These are phyloP conservation scores for Moesziomyces sp. DNA, from an alignment of 1,284 basidiomycete species.

Conservation along the genomic window DNA sequence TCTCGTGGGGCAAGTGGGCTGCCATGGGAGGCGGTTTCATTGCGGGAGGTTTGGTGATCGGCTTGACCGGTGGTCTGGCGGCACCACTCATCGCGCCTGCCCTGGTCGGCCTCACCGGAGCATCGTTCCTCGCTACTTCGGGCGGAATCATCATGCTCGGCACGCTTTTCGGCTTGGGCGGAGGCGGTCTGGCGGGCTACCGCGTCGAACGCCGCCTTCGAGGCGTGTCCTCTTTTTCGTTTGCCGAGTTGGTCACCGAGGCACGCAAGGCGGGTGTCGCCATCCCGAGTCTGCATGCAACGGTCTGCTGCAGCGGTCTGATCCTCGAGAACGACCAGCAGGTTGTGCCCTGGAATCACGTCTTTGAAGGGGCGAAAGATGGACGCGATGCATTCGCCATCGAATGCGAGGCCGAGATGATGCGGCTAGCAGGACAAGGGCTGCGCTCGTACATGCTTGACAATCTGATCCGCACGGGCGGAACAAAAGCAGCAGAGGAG, in stretches of 20 bases:
- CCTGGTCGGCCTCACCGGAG: slow-evolving; percentile 57
- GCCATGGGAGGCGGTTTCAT: slow-evolving; percentile 58
- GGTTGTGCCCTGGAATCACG: slow-evolving; percentile 38
- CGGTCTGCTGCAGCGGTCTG: slow-evolving; percentile 58
- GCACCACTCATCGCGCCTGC: slow-evolving; percentile 60
- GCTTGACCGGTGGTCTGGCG: slow-evolving; percentile 59
- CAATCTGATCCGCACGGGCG: slow-evolving; percentile 47
- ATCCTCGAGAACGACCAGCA: slow-evolving; percentile 52
- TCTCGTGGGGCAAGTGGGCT: slow-evolving; percentile 56
- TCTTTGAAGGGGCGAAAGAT: slow-evolving; percentile 42
- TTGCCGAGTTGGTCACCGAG: slow-evolving; percentile 46
- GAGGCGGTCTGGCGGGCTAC: slow-evolving; percentile 62
- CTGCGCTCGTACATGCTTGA: slow-evolving; percentile 54
- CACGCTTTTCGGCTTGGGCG: slow-evolving; percentile 59
- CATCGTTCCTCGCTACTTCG: slow-evolving; percentile 55
- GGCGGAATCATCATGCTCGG: slow-evolving; percentile 62
- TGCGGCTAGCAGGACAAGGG: slow-evolving; percentile 51
- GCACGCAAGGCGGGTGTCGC: slow-evolving; percentile 47
- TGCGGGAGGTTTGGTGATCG: slow-evolving; percentile 56
- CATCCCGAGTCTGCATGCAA: slow-evolving; percentile 61
- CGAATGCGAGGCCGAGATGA: slow-evolving; percentile 54
- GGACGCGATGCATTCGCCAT: slow-evolving; percentile 57
- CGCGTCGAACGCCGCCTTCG: slow-evolving; percentile 52
- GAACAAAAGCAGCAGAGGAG: slow-evolving; percentile 64
- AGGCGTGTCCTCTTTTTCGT: slow-evolving; percentile 50